These are phyloP conservation scores for Ophiostoma piceae DNA, from an alignment of 2,329 filamentous ascomycete species.

Conservation along the genomic window DNA sequence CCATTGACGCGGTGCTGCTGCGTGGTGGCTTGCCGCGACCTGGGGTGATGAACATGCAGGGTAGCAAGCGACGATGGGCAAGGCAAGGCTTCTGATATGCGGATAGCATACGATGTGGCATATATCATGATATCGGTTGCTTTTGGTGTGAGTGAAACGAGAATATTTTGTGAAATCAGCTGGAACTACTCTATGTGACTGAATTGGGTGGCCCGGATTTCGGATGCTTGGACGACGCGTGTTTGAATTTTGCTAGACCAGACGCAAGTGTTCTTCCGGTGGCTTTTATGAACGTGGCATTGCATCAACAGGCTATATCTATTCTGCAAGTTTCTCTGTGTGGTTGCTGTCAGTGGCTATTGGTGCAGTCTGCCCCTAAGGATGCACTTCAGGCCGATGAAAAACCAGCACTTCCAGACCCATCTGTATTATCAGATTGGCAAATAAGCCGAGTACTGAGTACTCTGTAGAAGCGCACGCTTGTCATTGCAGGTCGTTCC, in stretches of 20 bases:
- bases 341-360: too few species aligned
- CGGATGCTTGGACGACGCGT: not conserved
- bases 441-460: not conserved
- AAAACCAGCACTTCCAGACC: too few species aligned
- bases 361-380: too few species aligned
- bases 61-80: not conserved
- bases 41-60: not conserved
- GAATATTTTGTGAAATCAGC: not conserved
- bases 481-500: not conserved
- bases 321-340: too few species aligned
- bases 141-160: not conserved
- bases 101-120: not conserved
- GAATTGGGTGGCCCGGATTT: not conserved
- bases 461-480: not conserved
- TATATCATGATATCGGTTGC: not conserved
- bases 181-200: not conserved
- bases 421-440: too few species aligned
- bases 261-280: not conserved
- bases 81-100: not conserved
- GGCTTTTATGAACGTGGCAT: not conserved
- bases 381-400: too few species aligned
- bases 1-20: not conserved
- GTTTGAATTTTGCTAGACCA: not conserved
- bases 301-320: too few species aligned
- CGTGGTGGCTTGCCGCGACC: constrained; percentile 2